These are phyloP conservation scores for Triticum monococcum DNA, from an alignment of 176 grass and related monocot species.

Conservation along the genomic window DNA sequence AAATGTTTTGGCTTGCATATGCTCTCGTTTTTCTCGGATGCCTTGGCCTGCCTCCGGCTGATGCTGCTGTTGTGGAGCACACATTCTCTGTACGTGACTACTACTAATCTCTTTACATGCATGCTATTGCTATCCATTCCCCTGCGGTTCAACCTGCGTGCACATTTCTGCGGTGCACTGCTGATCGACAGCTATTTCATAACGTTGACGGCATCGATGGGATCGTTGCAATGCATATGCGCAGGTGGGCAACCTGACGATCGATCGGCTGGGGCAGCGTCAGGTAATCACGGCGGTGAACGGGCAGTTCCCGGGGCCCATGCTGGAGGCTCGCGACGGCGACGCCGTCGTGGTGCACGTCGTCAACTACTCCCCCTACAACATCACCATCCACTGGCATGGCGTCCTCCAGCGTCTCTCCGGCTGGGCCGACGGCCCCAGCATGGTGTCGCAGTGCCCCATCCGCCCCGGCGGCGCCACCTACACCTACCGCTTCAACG, in stretches of 20 bases:
- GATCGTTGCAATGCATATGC: not conserved
- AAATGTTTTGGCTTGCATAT: not conserved
- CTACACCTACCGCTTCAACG: constrained; percentile 49
- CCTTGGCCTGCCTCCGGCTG: not conserved
- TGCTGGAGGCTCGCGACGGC: constrained; percentile 44
- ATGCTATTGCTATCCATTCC: not conserved
- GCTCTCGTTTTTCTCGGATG: constrained; percentile 30
- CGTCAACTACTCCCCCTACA: constrained; percentile 54
- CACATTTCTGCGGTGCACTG: too few species aligned
- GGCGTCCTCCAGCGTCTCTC: constrained; percentile 58
- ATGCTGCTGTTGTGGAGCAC: constrained; percentile 49
- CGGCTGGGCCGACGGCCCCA: constrained; percentile 59
- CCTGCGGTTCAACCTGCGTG: not conserved
- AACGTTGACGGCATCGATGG: too few species aligned
- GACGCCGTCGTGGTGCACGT: constrained; percentile 54
- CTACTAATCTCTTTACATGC: not conserved
- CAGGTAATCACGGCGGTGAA: constrained; percentile 64
- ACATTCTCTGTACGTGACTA: constrained; percentile 43
- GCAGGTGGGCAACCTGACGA: constrained; percentile 50
- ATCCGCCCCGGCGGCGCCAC: constrained; percentile 38
- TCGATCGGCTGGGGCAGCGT: constrained; percentile 38
- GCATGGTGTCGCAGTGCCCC: constrained; percentile 73
- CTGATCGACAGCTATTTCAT: too few species aligned
- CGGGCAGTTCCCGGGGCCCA: constrained; percentile 56
- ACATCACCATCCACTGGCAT: constrained; percentile 73